Percentiles rank a stretch among this genome's conserved stretches.
These are phyloP conservation scores for Cynanchum wilfordii DNA, from an alignment of 257 asterid genomes.

Conservation along the genomic window DNA sequence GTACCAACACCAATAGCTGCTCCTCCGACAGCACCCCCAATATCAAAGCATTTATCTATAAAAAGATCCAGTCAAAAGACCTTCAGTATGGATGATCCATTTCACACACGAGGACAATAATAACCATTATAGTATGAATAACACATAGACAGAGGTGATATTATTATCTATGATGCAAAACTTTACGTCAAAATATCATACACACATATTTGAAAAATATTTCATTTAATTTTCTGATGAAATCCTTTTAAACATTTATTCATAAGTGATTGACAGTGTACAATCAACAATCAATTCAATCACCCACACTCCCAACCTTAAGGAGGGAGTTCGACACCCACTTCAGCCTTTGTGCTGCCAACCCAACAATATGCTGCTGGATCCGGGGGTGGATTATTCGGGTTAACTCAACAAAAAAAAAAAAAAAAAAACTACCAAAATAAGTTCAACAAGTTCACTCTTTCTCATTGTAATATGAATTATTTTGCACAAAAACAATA, in stretches of 20 bases:
- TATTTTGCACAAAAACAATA: neutral
- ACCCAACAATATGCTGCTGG: no score
- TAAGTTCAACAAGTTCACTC: neutral
- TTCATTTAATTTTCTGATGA: neutral
- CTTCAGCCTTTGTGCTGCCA: no score
- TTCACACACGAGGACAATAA: neutral
- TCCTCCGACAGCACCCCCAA: constrained; percentile 80
- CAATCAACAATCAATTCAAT: neutral
- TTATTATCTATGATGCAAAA: neutral
- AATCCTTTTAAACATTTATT: neutral
- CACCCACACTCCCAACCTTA: no score
- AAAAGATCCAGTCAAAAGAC: neutral
- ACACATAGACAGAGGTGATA: neutral
- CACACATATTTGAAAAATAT: neutral
- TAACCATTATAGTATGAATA: neutral
- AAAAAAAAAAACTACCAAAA: no score
- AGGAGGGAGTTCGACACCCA: no score
- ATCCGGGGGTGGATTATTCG: no score
- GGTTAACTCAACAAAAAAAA: no score
- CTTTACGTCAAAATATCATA: neutral
- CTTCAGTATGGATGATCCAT: neutral
- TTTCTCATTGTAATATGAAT: neutral
- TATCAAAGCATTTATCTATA: constrained; percentile 60
- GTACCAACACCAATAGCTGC: constrained; percentile 72
- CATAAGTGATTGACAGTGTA: neutral